Evolutionary conservation across 371 early-diverging fungal genomes (phyloP), one percentile per base, ranked within the genome.

Genomic region (Rhizoclosmatium hyalinum): DNA sequence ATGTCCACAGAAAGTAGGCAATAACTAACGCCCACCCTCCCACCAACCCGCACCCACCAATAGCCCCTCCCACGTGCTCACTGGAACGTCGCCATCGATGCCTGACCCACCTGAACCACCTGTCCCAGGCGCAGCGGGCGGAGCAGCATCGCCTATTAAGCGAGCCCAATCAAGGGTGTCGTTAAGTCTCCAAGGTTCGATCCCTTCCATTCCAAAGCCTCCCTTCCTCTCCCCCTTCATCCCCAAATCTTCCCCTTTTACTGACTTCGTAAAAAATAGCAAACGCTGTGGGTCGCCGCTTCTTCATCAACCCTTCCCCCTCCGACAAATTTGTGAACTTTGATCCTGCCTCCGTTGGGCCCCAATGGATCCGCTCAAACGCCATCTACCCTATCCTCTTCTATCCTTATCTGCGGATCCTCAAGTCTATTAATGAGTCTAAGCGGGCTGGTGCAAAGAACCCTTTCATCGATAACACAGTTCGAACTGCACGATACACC

Each of bases 401-500:
- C 14, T 54, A 12, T 42, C 73, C 73, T 2, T 73, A 73, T 54
- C 42, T 69, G 6, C 12, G 32, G 19, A 6, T 69, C 5, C 41
- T 69, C 3, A 41, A 46, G 14, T 8, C 47, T 4, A 10, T 50
- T 50, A 10, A 45, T 4, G 39, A 53, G 10, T 19, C 12, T 32
- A 8, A 6, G n/a, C 5, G 39, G 53, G 19, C 60, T 43, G 6
- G 41, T 3, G 19, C 50, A 17, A 50, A 50, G 42, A 73, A 68
- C 19, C 62, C 56, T 2, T 82, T 77, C 53, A 66, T 75, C 5
- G 78, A 73, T 78, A 95, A 95, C 79, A 86, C 88, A 41, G 88
- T 96, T 68, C 90, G 83, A 63, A 95, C 93, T 46, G 91, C 94
- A 61, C 95, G 92, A 84, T 98, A 92, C 84, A 95, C 93, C 54